Percentiles rank a stretch among this genome's conserved stretches.
These are phyloP conservation scores for Lathyrus sativus DNA, from an alignment of 306 rosid genomes.

Conservation along the genomic window DNA sequence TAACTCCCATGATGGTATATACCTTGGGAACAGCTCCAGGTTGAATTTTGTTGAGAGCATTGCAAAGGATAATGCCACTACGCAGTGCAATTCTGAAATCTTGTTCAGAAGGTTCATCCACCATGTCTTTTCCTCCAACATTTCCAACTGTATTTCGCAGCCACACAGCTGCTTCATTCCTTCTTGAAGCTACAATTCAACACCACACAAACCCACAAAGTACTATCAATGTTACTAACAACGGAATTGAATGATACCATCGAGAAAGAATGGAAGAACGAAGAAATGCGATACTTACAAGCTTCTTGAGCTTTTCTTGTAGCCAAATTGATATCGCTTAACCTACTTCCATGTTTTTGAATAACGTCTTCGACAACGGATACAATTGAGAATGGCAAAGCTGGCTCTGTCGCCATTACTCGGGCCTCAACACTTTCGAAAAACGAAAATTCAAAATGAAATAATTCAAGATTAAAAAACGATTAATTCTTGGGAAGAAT, in stretches of 20 bases:
- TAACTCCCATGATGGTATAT: neutral
- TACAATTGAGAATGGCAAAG: constrained; percentile 57
- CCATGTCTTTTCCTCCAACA: constrained; percentile 75
- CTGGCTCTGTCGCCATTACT: constrained; percentile 64
- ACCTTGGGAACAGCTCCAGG: constrained; percentile 86
- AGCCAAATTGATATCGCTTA: constrained; percentile 50
- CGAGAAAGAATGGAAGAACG: neutral
- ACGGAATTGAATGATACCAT: neutral
- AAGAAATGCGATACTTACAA: constrained; percentile 43
- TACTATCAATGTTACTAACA: neutral
- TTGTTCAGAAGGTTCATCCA: constrained; percentile 89
- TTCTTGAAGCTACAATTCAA: constrained; percentile 65
- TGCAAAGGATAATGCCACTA: constrained; percentile 88
- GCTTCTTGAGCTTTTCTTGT: constrained; percentile 76
- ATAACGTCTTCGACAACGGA: constrained; percentile 78
- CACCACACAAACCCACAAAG: neutral
- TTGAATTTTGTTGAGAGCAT: constrained; percentile 76
- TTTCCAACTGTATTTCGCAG: constrained; percentile 64
- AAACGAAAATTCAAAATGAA: neutral
- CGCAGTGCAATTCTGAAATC: constrained; percentile 79
- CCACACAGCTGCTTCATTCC: constrained; percentile 89
- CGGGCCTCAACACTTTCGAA: neutral
- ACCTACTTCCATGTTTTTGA: constrained; percentile 56
- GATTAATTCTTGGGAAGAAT: constrained; percentile 9
- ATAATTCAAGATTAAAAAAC: neutral